Evolutionary conservation across 2,329 filamentous ascomycete species (phyloP), one percentile per base, ranked within the genome.

Genomic region (Geosmithia morbida): DNA sequence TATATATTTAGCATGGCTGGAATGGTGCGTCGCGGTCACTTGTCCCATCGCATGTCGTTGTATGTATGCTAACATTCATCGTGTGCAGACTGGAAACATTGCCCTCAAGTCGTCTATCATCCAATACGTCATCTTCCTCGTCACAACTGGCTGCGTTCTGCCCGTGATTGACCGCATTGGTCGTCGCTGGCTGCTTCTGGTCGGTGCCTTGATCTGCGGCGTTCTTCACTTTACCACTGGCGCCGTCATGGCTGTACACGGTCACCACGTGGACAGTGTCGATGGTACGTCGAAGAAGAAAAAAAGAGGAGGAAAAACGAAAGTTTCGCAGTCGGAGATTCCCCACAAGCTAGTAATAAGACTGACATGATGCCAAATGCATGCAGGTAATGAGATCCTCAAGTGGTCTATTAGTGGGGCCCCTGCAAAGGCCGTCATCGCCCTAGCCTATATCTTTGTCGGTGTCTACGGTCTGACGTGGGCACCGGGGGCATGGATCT

Each of bases 1-100:
- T 80, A 79, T 51, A 72, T 80, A 50, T 80, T 81, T 54, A 64
- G 71, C 43, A 79, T 80, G 77, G 76, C 76, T 8, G 69, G 69
- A 41, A 69, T 79, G 56, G 47, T 50, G 41, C n/a, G 49, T 41
- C 26, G 18, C 8, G 0, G 33, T 2, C 8, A 1, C 1, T 37
- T 41, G 2, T 42, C 18, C 10, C 13, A 4, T 16, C 18, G 40
- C 3, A 37, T 7, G 11, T 37, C 14, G 33, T 13, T 37, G 33
- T 11, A 37, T 37, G 33, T 37, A 3, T 10, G 40, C 40, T 42
- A n/a, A 42, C 40, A 7, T 13, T 18, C n/a, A 11, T 10, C n/a
- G 3, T 3, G 19, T 10, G 6, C 17, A 55, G 53, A 57, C 49
- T n/a, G 59, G 59, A 8, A 60, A 61, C 42, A 50, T 53, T n/a